Conservation (phyloP, 2,329 filamentous ascomycete species). For the Fusarium sp. region DNA sequence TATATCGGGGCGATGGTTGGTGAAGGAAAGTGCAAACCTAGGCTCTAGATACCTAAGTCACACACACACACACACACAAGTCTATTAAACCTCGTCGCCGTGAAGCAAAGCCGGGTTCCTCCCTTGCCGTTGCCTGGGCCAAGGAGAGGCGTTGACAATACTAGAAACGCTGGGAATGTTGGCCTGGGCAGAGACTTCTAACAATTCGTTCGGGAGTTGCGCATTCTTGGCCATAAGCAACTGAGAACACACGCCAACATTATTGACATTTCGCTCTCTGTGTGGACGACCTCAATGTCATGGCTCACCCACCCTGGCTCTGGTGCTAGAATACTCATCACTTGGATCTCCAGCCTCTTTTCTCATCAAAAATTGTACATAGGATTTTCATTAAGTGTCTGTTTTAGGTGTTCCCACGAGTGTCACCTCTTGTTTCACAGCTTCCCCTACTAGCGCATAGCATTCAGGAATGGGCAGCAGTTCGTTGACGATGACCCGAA, state of each 20-base stretch:
- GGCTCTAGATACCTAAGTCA: neutral
- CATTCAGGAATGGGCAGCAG: neutral
- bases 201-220: neutral
- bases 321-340: no score
- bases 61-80: neutral
- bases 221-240: neutral
- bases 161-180: neutral
- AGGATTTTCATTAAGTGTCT: neutral
- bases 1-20: neutral
- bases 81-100: neutral
- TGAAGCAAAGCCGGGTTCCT: neutral
- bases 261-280: neutral
- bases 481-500: neutral
- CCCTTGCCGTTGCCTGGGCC: neutral
- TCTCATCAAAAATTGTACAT: no score
- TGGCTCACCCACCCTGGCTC: no score
- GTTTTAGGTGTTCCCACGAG: neutral
- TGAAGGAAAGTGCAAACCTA: neutral
- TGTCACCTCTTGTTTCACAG: neutral
- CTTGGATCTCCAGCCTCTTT: no score
- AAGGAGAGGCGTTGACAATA: neutral
- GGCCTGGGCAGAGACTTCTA: neutral
- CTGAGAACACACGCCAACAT: neutral
- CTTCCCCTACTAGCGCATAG: neutral
- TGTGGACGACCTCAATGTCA: neutral